Conservation (phyloP, 306 rosid species). For the Inga oerstediana region DNA sequence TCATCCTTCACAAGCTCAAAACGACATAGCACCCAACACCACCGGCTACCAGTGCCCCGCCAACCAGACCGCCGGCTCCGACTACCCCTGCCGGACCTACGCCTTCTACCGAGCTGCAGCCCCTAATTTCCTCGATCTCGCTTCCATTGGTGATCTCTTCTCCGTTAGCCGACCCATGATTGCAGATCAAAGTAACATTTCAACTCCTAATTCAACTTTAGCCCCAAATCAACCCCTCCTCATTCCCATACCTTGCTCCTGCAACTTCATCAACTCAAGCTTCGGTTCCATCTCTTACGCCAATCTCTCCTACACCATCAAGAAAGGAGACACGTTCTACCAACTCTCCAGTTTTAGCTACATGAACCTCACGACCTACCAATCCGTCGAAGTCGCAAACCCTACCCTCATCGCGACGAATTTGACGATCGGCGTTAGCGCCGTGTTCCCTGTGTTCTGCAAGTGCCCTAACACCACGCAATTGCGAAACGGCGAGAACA, state of each 20-base stretch:
- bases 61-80: slow-evolving; percentile 30
- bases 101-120: slow-evolving; percentile 61
- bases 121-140: slow-evolving; percentile 73
- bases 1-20: slow-evolving; percentile 37
- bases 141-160: slow-evolving; percentile 82
- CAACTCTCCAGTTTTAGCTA: slow-evolving; percentile 46
- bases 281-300: slow-evolving; percentile 67
- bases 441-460: slow-evolving; percentile 74
- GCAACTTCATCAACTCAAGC: slow-evolving; percentile 54
- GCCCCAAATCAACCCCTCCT: slow-evolving; percentile 59
- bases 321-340: slow-evolving; percentile 55
- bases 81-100: slow-evolving; percentile 63
- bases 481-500: slow-evolving; percentile 20
- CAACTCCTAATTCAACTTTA: slow-evolving; percentile 54
- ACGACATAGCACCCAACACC: slow-evolving; percentile 24
- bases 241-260: slow-evolving; percentile 72
- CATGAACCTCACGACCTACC: slow-evolving; percentile 71
- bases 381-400: slow-evolving; percentile 65
- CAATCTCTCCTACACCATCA: slow-evolving; percentile 62
- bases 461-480: slow-evolving; percentile 65
- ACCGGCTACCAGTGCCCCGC: slow-evolving; percentile 61
- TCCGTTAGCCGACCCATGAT: slow-evolving; percentile 66
- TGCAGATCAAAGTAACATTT: slow-evolving; percentile 63
- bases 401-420: slow-evolving; percentile 55
- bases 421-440: slow-evolving; percentile 50